phyloP scores from a whole-genome alignment of 1,139 yeast species.

The Suhomyces terraborum region DNA sequence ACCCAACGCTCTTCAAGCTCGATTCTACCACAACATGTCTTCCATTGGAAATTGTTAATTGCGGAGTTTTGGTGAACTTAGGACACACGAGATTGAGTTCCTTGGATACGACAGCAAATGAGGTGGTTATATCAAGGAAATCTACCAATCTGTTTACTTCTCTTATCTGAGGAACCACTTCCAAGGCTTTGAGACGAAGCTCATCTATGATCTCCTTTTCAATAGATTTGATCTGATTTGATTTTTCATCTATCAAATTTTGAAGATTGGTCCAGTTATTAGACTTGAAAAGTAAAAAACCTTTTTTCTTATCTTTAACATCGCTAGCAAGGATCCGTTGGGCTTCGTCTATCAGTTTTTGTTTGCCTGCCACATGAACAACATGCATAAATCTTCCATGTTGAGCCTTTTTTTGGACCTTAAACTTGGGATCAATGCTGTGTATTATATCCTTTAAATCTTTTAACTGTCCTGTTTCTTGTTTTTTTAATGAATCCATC shows the following conservation, averaged over 20 bases:
- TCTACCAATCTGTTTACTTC: conserved; percentile 54
- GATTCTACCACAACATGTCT: conserved; percentile 90
- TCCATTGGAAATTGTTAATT: conserved; percentile 57
- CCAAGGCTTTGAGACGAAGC: conserved; percentile 43
- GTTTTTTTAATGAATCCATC: conserved; percentile 29
- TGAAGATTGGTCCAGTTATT: conserved; percentile 37
- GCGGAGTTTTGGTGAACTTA: conserved; percentile 47
- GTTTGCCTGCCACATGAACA: conserved; percentile 36
- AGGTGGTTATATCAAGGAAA: conserved; percentile 67
- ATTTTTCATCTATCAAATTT: conserved; percentile 26
- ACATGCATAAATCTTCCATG: conserved; percentile 38
- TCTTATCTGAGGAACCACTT: conserved; percentile 44
- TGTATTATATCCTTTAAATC: conserved; percentile 24
- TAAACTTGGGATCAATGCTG: conserved; percentile 33
- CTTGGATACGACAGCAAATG: conserved; percentile 69
- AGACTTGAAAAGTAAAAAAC: conserved; percentile 35
- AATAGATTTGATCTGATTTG: conserved; percentile 32
- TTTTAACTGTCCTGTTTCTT: conserved; percentile 27
- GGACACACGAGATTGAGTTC: conserved; percentile 73
- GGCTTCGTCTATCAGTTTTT: conserved; percentile 28
- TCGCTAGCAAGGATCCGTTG: conserved; percentile 19
- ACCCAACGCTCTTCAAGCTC: conserved; percentile 54
- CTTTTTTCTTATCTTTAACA: conserved; percentile 34
- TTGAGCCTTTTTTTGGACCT: conserved; percentile 29
- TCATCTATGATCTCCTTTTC: conserved; percentile 50